These are phyloP conservation scores for Botrytis deweyae DNA, from an alignment of 2,329 filamentous ascomycete species.

Conservation along the genomic window DNA sequence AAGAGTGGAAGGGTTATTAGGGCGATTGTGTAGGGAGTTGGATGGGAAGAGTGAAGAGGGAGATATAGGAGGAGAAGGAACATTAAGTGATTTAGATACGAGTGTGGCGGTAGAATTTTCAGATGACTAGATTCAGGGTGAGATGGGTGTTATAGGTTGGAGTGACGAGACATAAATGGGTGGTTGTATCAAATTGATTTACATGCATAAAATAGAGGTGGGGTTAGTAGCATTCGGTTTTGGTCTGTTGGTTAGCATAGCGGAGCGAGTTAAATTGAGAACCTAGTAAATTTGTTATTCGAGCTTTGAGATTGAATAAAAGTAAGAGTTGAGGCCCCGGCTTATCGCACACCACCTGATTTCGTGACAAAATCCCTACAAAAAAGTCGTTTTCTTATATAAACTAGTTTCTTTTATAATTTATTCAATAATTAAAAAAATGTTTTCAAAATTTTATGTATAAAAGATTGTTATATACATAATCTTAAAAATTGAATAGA, in stretches of 20 bases:
- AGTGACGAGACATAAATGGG: neutral
- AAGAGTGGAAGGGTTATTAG: constrained; percentile 36
- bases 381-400: too few relatives aligned
- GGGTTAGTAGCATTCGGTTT: neutral
- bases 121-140: neutral
- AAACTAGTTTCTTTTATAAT: too few relatives aligned
- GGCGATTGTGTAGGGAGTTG: constrained; percentile 31
- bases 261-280: neutral
- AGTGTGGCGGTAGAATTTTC: constrained; percentile 29
- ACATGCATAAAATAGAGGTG: constrained; percentile 3
- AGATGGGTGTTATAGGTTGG: neutral
- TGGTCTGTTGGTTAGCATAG: neutral
- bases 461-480: too few relatives aligned
- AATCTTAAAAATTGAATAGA: too few relatives aligned
- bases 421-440: too few relatives aligned
- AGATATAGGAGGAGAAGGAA: constrained; percentile 21
- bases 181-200: constrained; percentile 3
- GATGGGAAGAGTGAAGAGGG: constrained; percentile 21
- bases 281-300: too few relatives aligned
- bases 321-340: too few relatives aligned
- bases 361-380: too few relatives aligned
- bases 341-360: too few relatives aligned
- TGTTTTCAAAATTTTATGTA: too few relatives aligned
- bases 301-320: neutral
- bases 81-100: constrained; percentile 29